Percentiles rank a stretch among this genome's conserved stretches.
Evolutionary conservation across 2,329 filamentous ascomycete species (phyloP).

Genomic region (Zelopaecilomyces penicillatus): DNA sequence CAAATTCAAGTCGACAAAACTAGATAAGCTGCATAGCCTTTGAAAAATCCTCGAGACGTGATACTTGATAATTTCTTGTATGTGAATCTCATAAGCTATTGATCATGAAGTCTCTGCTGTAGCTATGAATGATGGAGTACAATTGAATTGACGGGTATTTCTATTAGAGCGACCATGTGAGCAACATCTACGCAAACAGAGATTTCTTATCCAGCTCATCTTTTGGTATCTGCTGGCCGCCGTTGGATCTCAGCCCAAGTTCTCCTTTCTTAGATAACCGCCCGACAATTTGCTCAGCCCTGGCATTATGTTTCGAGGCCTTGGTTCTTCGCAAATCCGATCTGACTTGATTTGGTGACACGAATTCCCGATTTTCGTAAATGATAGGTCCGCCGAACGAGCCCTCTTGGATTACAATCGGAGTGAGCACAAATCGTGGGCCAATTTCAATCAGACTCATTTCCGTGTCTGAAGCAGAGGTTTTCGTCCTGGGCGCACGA

Average conservation of each 20-base stretch:
- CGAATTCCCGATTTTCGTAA: conserved; percentile 96
- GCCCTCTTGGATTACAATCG: conserved; percentile 90
- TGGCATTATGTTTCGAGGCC: conserved; percentile 67
- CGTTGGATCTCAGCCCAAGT: conserved; percentile 63
- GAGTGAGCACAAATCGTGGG: conserved; percentile 84
- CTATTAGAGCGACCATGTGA: conserved; percentile 2
- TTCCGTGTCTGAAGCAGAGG: conserved; percentile 50
- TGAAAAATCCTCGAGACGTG: no score
- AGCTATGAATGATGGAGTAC: no score
- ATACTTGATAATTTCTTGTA: no score
- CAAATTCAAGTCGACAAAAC: no score
- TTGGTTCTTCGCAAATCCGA: conserved; percentile 69
- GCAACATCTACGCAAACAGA: conserved; percentile 55
- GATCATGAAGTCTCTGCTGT: no score
- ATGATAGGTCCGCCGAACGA: conserved; percentile 94
- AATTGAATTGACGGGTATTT: background rate
- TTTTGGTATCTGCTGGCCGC: conserved; percentile 52
- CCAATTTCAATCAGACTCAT: conserved; percentile 87
- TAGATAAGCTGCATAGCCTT: no score
- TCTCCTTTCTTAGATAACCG: conserved; percentile 65
- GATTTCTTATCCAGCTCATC: conserved; percentile 69
- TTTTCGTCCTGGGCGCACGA: conserved; percentile 27
- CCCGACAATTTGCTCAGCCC: conserved; percentile 67
- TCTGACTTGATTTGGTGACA: conserved; percentile 90
- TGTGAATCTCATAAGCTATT: no score